Percentiles rank a stretch among this genome's conserved stretches.
Conservation (phyloP, 2,329 filamentous ascomycete genomes). For the Didymella glomerata region DNA sequence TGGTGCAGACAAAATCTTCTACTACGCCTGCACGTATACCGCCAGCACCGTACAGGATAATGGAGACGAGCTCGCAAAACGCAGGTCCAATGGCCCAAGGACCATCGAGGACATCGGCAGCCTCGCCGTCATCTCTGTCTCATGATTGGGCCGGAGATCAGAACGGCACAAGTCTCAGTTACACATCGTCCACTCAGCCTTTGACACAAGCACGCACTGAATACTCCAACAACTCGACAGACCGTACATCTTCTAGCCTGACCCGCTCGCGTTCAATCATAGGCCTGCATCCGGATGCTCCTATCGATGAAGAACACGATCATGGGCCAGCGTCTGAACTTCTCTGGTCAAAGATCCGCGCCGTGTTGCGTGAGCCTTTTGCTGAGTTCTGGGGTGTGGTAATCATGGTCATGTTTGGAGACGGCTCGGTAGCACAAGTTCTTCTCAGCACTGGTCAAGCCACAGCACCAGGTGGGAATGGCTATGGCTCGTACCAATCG, state of each 20-base stretch:
- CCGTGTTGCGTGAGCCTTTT: slow-evolving; percentile 54
- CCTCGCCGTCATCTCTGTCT: slow-evolving; percentile 24
- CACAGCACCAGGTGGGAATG: slow-evolving; percentile 53
- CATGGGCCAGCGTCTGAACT: slow-evolving; percentile 46
- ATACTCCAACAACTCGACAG: slow-evolving; percentile 24
- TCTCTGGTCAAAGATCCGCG: slow-evolving; percentile 50
- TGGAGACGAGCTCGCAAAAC: slow-evolving; percentile 12
- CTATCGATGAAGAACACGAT: slow-evolving; percentile 55
- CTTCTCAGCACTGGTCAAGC: slow-evolving; percentile 49
- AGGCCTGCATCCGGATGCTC: slow-evolving; percentile 53
- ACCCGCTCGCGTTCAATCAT: slow-evolving; percentile 36
- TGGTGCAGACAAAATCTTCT: background rate
- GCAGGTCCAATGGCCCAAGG: slow-evolving; percentile 30
- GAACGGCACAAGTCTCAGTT: slow-evolving; percentile 20
- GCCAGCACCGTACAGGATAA: background rate
- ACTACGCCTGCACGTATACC: too few species aligned
- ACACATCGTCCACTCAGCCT: slow-evolving; percentile 25
- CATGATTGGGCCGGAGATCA: slow-evolving; percentile 32
- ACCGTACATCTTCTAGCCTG: slow-evolving; percentile 36
- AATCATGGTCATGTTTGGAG: slow-evolving; percentile 56
- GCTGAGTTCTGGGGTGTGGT: slow-evolving; percentile 56
- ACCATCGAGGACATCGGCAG: slow-evolving; percentile 8
- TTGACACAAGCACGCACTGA: slow-evolving; percentile 33
- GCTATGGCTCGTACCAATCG: slow-evolving; percentile 54
- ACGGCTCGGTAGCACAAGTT: slow-evolving; percentile 56